Evolutionary conservation across 2,329 filamentous ascomycete genomes (phyloP), one percentile per base, ranked within the genome.

Genomic region (Neofusicoccum cordaticola): DNA sequence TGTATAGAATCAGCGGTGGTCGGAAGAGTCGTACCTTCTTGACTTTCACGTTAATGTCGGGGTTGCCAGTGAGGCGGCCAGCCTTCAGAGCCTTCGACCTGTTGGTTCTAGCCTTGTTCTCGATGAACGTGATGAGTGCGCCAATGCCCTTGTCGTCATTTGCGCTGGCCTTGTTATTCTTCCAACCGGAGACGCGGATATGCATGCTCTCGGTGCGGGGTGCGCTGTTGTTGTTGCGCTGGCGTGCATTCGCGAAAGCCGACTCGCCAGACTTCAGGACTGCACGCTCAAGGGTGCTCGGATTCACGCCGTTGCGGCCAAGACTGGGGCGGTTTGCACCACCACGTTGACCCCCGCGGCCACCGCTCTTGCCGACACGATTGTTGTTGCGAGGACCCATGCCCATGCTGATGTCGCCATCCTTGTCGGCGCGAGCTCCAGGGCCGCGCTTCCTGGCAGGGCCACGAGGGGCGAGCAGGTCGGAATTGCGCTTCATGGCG

Each of bases 401-500:
- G 71, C 83, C 85, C 86, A 88, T 89, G 50, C 82, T 78, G 66
- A 88, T 73, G 72, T 89, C 86, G 39, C 86, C 86, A 79, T 89
- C 86, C 70, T 81, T 82, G 72, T 88, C 86, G 62, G 83, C 75
- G 65, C 81, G 78, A 27, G 52, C 39, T 19, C 44, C 44, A 31
- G 44, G 27, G 37, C 35, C 35, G 27, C 62, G 65, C 52, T 44
- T 64, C 35, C 31, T 50, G 34, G 45, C 34, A n/a, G 27, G 17
- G 9, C 35, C 62, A 17, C 62, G 62, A 34, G 8, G 15, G 15
- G 51, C 15, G 13, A 17, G 9, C 3, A 39, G 34, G 51, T 64
- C 44, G 52, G 35, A 15, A 35, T 13, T 11, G 41, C 62, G 62
- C 52, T 64, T 64, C 62, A 64, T 57, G 51, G 52, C 22, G 22